Evolutionary conservation across 108 stramenopile species (phyloP).

Genomic region (Cyclotella distinguenda): DNA sequence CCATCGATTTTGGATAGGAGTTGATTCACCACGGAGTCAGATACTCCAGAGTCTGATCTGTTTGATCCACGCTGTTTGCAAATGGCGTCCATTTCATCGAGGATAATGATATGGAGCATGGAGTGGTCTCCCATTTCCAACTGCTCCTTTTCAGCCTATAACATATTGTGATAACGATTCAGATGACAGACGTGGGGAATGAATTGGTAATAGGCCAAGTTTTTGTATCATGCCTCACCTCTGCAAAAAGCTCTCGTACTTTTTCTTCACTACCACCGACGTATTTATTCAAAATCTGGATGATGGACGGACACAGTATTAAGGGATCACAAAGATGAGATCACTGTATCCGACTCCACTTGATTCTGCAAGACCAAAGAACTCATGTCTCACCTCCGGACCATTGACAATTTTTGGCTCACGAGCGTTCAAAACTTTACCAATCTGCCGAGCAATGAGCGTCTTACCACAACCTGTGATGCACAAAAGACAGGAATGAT

Average conservation of each 20-base stretch:
- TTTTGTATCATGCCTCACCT: too few relatives aligned
- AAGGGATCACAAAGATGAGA: too few relatives aligned
- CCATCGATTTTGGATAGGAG: conserved; percentile 99
- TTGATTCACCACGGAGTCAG: conserved; percentile 99
- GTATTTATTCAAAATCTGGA: conserved; percentile 95
- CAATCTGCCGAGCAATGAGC: conserved; percentile 97
- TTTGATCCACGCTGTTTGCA: conserved; percentile 93
- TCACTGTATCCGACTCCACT: too few relatives aligned
- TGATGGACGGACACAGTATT: too few relatives aligned
- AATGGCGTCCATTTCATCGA: conserved; percentile 99
- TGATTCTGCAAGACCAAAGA: too few relatives aligned
- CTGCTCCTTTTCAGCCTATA: conserved; percentile 90
- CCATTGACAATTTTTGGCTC: conserved; percentile 99
- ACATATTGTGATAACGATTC: too few relatives aligned
- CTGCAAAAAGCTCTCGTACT: conserved; percentile 94
- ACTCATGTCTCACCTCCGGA: too few relatives aligned
- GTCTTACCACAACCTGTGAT: conserved; percentile 97
- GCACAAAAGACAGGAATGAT: conserved; percentile 54
- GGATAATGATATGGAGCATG: conserved; percentile 98
- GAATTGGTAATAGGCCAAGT: neutral
- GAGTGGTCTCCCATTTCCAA: conserved; percentile 89
- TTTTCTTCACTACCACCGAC: conserved; percentile 97
- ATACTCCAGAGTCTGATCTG: conserved; percentile 92
- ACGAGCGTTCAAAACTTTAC: conserved; percentile 94
- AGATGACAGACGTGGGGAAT: too few relatives aligned